Conservation (phyloP, 805 yeast genomes). For the Candida nanaspora region DNA sequence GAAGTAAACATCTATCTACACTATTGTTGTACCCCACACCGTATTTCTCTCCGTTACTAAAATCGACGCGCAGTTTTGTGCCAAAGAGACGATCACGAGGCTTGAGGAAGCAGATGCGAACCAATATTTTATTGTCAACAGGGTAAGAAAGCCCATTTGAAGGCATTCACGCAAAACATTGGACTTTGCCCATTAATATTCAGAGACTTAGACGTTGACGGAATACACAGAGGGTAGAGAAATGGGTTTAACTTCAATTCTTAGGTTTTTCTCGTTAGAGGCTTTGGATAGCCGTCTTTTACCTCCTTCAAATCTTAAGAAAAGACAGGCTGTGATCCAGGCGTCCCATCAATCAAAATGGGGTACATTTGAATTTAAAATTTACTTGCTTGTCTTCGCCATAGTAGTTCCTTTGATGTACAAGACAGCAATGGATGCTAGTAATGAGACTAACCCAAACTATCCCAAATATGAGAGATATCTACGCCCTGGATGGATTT, state of each 20-base stretch:
- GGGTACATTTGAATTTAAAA: conserved; percentile 66
- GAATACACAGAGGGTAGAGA: too few relatives aligned
- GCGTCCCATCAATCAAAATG: conserved; percentile 47
- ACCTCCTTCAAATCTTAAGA: conserved; percentile 29
- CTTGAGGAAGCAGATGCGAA: too few relatives aligned
- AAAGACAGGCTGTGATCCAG: conserved; percentile 24
- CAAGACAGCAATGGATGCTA: conserved; percentile 74
- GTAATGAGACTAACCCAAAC: conserved; percentile 67
- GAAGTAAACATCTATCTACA: too few relatives aligned
- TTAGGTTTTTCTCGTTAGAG: conserved; percentile 40
- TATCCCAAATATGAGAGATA: conserved; percentile 55
- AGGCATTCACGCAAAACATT: too few relatives aligned
- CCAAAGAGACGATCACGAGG: too few relatives aligned
- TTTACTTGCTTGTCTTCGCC: conserved; percentile 57
- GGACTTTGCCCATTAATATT: too few relatives aligned
- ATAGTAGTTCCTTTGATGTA: conserved; percentile 78
- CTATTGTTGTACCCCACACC: too few relatives aligned
- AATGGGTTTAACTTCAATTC: not conserved
- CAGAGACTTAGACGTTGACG: too few relatives aligned
- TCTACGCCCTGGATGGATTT: conserved; percentile 79
- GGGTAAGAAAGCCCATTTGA: too few relatives aligned
- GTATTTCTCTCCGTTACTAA: too few relatives aligned
- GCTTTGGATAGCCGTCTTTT: conserved; percentile 43
- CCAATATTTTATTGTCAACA: too few relatives aligned
- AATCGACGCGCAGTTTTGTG: too few relatives aligned